Base-by-base conservation (phyloP, 2,329 filamentous ascomycete genomes). In the Scorias spongiosa region DNA sequence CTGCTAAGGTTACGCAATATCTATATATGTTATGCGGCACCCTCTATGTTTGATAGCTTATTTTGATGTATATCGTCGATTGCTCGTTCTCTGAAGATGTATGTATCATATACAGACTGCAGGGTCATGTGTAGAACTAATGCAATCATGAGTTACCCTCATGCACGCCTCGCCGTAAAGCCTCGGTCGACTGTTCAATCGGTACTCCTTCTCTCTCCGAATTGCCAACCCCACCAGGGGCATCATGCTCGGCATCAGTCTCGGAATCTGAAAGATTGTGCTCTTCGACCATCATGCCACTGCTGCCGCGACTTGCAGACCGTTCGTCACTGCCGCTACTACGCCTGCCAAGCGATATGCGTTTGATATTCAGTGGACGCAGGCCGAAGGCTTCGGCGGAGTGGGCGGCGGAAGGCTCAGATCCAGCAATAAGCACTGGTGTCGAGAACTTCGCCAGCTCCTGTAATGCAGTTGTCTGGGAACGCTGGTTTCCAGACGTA, bases 241-340 rank as follows among this genome's bases (percentile, higher is more conserved):
- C 39, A 17, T 39, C 46, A n/a, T 52, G 56, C 50, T 34, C 54
- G 28, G 44, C 59, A 50, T 57, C 61, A 47, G 52, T 52, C 46
- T 63, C 61, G 46, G 60, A 59, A 47, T 63, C 60, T 46, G 57
- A 59, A 11, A 51, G 44, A 17, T 57, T 57, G 43, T 59, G 56
- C 49, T 66, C 63, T 47, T 65, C 64, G 2, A 66, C 56, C 61
- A 66, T 65, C n/a, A 66, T 50, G 5, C 58, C 63, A 46, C 51
- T 55, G 26, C 49, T 53, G 5, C 56, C 56, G 32, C 58, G 57
- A 44, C 57, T 49, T 18, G 54, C 53, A 2, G 60, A 57, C 47
- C 62, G 59, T 42, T 59, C 47, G 43, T 60, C 63, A 39, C 60
- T 53, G 7, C 20, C 40, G 10, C 42, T 37, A 12, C 40, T 34